A percentile compares a stretch with the other conserved stretches of the same genome.
Evolutionary conservation across 2,329 filamentous ascomycete species (phyloP).

Genomic region (Xylariaceae sp.): DNA sequence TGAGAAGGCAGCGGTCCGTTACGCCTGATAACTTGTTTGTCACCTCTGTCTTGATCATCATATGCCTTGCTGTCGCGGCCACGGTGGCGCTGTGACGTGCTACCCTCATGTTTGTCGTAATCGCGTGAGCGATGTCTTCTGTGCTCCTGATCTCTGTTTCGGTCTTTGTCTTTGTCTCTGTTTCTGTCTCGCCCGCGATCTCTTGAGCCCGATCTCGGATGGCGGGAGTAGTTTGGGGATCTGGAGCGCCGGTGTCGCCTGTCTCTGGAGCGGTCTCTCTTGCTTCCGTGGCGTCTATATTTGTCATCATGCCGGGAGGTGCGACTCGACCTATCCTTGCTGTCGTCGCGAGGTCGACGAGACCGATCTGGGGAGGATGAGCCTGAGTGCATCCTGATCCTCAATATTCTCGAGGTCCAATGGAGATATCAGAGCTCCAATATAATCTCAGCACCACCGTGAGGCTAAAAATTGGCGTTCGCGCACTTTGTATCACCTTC

Average conservation of each 20-base stretch:
- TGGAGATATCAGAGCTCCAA: no score
- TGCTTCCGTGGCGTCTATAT: constrained; percentile 9
- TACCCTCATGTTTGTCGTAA: constrained; percentile 22
- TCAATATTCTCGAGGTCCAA: neutral
- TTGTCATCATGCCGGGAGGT: constrained; percentile 13
- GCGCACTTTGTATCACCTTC: neutral
- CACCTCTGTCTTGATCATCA: constrained; percentile 10
- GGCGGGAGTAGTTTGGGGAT: constrained; percentile 21
- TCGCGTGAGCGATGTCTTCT: constrained; percentile 31
- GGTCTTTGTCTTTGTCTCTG: constrained; percentile 20
- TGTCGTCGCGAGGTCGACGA: constrained; percentile 1
- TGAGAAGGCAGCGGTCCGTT: constrained; percentile 56
- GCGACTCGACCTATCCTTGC: constrained; percentile 11
- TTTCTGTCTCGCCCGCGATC: constrained; percentile 4
- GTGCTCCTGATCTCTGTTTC: constrained; percentile 22
- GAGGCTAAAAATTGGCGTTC: neutral
- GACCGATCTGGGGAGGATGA: neutral
- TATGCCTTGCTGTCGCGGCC: constrained; percentile 13
- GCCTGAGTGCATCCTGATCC: neutral
- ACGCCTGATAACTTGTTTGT: constrained; percentile 30
- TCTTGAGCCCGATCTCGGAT: constrained; percentile 18
- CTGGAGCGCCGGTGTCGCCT: constrained; percentile 20
- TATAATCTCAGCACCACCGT: neutral
- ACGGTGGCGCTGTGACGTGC: constrained; percentile 16
- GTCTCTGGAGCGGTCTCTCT: constrained; percentile 15